Base-by-base conservation (phyloP, 225 moss, liverwort and hornwort species). In the Anthoceros angustus region DNA sequence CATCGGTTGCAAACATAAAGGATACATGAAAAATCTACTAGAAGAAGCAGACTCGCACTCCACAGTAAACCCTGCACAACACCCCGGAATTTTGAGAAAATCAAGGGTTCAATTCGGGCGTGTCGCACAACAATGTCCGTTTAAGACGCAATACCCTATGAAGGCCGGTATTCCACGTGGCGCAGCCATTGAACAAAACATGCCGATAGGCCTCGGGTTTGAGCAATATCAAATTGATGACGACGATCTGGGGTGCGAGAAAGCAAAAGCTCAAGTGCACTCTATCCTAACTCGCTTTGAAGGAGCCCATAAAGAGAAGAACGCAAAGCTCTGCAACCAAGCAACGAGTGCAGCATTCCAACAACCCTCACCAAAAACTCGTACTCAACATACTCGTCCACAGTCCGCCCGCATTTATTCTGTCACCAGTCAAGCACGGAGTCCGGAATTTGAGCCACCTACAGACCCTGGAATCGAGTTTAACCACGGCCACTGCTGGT, bases 381-480 rank as follows among this genome's bases (percentile, higher is more conserved):
- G 48, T 79, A 88, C 71, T 91, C 94, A 55, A 91, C 91, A 64
- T 95, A 91, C 75, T 88, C 86, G 65, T 95, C 94, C 61, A 85
- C 88, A 7, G 77, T 79, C 41, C 77, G 79, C 26, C 80, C 80
- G 41, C 94, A 95, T 32, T 74, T 66, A 42, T 72, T 67, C 89
- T 93, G 87, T 79, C 73, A 39, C 24, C 69, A 66, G 69, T 7
- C 0, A 7, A 14, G 2, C 64, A 5, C 42, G 62, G 45, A 43
- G 60, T 60, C 72, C n/a, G 64, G 63, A 64, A 65, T 6, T 41
- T 42, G 40, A 32, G 32, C 40, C 23, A 63, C 25, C 38, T 26
- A 6, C 40, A 10, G 24, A 42, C 6, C 15, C 45, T 62, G 8
- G 42, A 18, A 40, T 41, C 25, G 42, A 9, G 9, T 2, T 41